Base-by-base conservation (phyloP, 768 basidiomycete species). In the Exsudoporus frostii region DNA sequence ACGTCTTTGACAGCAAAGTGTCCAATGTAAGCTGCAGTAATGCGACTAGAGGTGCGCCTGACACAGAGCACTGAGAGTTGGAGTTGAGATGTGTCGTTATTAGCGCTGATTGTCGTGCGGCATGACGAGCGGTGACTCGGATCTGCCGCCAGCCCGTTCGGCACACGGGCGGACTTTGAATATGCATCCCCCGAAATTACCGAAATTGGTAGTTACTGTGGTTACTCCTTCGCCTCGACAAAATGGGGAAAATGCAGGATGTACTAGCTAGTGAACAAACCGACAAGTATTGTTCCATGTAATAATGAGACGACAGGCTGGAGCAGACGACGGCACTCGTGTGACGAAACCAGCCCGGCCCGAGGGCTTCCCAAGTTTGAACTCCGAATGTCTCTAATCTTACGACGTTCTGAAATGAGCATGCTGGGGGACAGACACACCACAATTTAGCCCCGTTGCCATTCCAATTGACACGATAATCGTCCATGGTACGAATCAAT, bases 401-500 rank as follows among this genome's bases (percentile, higher is more conserved):
- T 4, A 6, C 15, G 5, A 5, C 2, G 25, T 42, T 25, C 41
- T 27, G 25, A 42, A 42, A 27, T 41, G 30, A 10, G 29, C 29
- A 30, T 10, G 10, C 29, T 10, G 27, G 27, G 8, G 27, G 9
- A n/a, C n/a, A n/a, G 29, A 29, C 29, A 29, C 29, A 29, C 10
- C 29, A 30, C 10, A 30, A 30, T 11, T 30, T 17, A 30, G 4
- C 19, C 5, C 29, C 32, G 14, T 33, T 37, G 19, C 9, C 9
- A 19, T 37, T n/a, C n/a, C n/a, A n/a, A n/a, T n/a, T 5, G 19
- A 43, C 34, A 45, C 43, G 30, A 29, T 30, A 25, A 15, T 5
- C 13, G 19, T 37, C 17, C 17, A 63, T 64, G 64, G 63, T 64
- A 60, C 5, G 36, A 29, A 1, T 30, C 40, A 42, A 25, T 47